Percentiles rank a stretch among this genome's conserved stretches.
phyloP scores from a whole-genome alignment of 441 rosid species.

The Pelargonium citronellum region DNA sequence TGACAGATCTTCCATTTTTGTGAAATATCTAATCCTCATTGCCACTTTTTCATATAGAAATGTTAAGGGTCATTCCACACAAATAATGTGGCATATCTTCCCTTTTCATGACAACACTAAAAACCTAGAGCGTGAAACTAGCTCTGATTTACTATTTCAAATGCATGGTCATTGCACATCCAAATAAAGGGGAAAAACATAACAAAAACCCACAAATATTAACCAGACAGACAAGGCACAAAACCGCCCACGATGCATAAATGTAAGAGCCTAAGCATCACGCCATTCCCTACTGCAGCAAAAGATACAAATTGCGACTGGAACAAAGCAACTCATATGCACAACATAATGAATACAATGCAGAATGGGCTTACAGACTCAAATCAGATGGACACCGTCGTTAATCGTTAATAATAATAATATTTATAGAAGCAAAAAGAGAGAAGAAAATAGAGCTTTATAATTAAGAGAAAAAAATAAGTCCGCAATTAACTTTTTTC shows the following conservation, averaged over 20 bases:
- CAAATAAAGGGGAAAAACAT: neutral
- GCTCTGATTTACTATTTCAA: too few relatives aligned
- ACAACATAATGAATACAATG: conserved; percentile 49
- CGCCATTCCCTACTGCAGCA: conserved; percentile 21
- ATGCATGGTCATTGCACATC: neutral
- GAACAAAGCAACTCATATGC: conserved; percentile 38
- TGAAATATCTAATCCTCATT: too few relatives aligned
- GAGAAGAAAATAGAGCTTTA: conserved; percentile 11
- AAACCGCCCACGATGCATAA: conserved; percentile 1
- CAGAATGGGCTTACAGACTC: conserved; percentile 32
- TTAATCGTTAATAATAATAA: neutral
- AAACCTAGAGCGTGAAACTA: too few relatives aligned
- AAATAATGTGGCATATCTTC: too few relatives aligned
- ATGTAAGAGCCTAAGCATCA: neutral
- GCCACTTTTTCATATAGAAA: too few relatives aligned
- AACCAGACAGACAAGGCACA: too few relatives aligned
- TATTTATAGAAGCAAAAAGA: too few relatives aligned
- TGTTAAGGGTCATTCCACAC: too few relatives aligned
- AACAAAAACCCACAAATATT: too few relatives aligned
- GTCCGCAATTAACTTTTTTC: conserved; percentile 19
- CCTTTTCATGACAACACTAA: too few relatives aligned
- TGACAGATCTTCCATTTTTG: too few relatives aligned
- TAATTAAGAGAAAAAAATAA: conserved; percentile 22
- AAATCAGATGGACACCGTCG: conserved; percentile 23
- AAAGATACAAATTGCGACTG: conserved; percentile 31